Percentiles rank a stretch among this genome's conserved stretches.
Conservation (phyloP, 306 rosid species). For the Casuarina glauca region DNA sequence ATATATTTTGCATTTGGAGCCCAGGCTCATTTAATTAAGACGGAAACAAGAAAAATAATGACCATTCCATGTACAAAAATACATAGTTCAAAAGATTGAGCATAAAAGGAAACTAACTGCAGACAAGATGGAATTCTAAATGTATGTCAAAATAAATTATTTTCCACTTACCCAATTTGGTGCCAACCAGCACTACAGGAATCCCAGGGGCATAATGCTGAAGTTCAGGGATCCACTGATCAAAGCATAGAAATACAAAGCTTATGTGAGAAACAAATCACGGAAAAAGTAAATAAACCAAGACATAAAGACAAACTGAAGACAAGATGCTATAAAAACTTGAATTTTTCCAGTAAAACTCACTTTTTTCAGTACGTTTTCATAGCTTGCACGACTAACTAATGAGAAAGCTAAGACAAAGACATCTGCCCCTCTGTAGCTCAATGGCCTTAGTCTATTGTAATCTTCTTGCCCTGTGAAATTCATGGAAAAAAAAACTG, state of each 20-base stretch:
- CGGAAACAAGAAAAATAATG: not conserved
- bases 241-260: slow-evolving; percentile 26
- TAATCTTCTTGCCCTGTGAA: slow-evolving; percentile 90
- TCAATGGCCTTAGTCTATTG: slow-evolving; percentile 88
- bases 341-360: not conserved
- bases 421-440: slow-evolving; percentile 93
- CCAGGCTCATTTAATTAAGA: not conserved
- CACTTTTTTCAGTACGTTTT: slow-evolving; percentile 82
- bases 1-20: not conserved
- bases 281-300: not conserved
- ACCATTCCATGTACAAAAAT: not conserved
- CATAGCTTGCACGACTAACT: slow-evolving; percentile 87
- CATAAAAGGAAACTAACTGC: not conserved
- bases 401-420: slow-evolving; percentile 83
- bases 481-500: slow-evolving; percentile 25
- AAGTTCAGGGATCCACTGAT: slow-evolving; percentile 91
- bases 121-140: not conserved
- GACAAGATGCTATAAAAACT: not conserved
- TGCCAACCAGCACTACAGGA: slow-evolving; percentile 79
- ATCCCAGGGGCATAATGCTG: slow-evolving; percentile 86
- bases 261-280: slow-evolving; percentile 14
- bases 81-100: not conserved
- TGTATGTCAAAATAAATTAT: slow-evolving; percentile 13
- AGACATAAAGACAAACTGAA: slow-evolving; percentile 6
- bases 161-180: slow-evolving; percentile 68